phyloP scores from a whole-genome alignment of 306 rosid species.

The Calophaca sinica region DNA sequence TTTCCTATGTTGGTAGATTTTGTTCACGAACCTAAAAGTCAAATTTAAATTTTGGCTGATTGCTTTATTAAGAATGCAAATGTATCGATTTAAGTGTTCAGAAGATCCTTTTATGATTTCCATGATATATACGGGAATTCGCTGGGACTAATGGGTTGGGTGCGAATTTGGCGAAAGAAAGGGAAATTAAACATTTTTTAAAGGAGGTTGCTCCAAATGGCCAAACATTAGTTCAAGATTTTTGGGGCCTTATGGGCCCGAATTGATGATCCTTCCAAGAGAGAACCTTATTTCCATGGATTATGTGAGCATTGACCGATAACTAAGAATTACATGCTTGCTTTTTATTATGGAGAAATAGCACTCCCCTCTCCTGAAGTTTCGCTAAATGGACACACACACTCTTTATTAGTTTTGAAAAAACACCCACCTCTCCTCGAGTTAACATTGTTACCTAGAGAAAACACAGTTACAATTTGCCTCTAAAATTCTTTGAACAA shows the following conservation, averaged over 20 bases:
- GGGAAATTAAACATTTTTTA: neutral
- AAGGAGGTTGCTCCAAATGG: constrained; percentile 2
- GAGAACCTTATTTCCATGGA: constrained; percentile 7
- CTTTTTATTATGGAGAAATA: too few species aligned
- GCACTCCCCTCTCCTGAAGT: too few species aligned
- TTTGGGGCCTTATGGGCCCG: constrained; percentile 28
- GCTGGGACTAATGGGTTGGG: constrained; percentile 5
- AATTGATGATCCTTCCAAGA: neutral
- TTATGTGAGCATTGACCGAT: constrained; percentile 26
- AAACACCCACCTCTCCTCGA: too few species aligned
- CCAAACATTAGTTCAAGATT: constrained; percentile 37
- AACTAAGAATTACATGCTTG: neutral
- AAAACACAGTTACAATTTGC: too few species aligned
- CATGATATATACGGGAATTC: constrained; percentile 1
- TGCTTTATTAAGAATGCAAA: constrained; percentile 8
- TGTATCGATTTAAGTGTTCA: neutral
- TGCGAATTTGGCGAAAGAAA: constrained; percentile 26
- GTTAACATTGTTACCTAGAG: too few species aligned
- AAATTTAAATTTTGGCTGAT: constrained; percentile 22
- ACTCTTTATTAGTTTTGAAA: too few species aligned
- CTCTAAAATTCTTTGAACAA: too few species aligned
- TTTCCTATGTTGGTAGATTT: neutral
- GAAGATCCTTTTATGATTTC: constrained; percentile 29
- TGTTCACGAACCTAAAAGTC: constrained; percentile 16
- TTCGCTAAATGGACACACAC: too few species aligned